Evolutionary conservation across 192 early-diverging fungal genomes (phyloP).

Genomic region (Coemansia sp.): DNA sequence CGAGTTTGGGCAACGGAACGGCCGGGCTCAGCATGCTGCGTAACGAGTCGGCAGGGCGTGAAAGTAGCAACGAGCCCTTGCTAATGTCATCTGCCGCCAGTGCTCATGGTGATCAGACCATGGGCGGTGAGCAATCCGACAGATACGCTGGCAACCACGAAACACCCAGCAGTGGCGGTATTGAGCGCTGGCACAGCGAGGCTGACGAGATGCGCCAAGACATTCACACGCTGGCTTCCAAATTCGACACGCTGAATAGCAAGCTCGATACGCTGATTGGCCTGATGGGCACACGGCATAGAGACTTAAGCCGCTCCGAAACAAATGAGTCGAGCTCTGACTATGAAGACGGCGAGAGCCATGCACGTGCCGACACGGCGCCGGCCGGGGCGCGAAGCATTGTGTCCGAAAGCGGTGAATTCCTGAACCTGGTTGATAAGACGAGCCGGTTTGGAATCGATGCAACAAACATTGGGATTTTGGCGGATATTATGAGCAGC

Average conservation of each 20-base stretch:
- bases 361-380: background rate
- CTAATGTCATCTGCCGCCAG: background rate
- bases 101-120: background rate
- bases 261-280: constrained; percentile 36
- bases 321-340: background rate
- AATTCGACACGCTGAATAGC: constrained; percentile 28
- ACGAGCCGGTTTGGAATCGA: constrained; percentile 41
- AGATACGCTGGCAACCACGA: background rate
- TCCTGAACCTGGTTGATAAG: constrained; percentile 23
- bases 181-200: constrained; percentile 18
- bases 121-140: background rate
- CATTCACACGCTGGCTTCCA: constrained; percentile 23
- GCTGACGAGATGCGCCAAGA: constrained; percentile 24
- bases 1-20: background rate
- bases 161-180: background rate
- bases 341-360: constrained; percentile 5
- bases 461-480: constrained; percentile 24
- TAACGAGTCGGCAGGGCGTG: background rate
- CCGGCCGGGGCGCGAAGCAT: background rate
- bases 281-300: constrained; percentile 13
- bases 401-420: constrained; percentile 7
- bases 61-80: background rate
- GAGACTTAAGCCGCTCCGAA: background rate
- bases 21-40: background rate
- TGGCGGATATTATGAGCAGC: constrained; percentile 28